Percentiles rank a stretch among this genome's conserved stretches.
Evolutionary conservation across 352 stramenopile species (phyloP).

Genomic region (Phytophthora podocarpi): DNA sequence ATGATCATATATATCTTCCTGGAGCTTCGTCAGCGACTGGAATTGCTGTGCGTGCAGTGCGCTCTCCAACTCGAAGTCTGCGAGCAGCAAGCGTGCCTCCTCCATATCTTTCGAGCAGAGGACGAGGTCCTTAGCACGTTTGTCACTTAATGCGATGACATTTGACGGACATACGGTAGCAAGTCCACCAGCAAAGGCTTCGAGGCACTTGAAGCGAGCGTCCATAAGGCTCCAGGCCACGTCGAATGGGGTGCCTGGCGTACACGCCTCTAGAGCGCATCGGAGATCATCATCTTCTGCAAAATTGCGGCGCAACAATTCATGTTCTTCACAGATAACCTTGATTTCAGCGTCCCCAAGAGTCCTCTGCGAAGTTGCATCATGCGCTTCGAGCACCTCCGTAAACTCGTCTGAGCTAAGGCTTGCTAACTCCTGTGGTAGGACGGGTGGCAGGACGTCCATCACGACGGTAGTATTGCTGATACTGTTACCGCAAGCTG

Average conservation of each 20-base stretch:
- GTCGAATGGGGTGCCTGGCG: slow-evolving; percentile 40
- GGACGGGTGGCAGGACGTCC: slow-evolving; percentile 32
- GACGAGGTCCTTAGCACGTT: slow-evolving; percentile 14
- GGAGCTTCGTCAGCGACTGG: slow-evolving; percentile 22
- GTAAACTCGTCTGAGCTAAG: slow-evolving; percentile 46
- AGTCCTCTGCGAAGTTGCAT: slow-evolving; percentile 1
- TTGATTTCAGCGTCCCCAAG: slow-evolving; percentile 10
- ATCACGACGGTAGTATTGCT: slow-evolving; percentile 6
- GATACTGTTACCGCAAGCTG: background rate
- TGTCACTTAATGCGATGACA: background rate
- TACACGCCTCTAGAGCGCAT: slow-evolving; percentile 17
- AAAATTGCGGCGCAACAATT: slow-evolving; percentile 10
- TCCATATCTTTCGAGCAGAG: slow-evolving; percentile 24
- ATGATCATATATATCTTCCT: slow-evolving; percentile 24
- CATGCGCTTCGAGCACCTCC: slow-evolving; percentile 36
- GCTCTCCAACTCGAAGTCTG: slow-evolving; percentile 37
- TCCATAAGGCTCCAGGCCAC: slow-evolving; percentile 37
- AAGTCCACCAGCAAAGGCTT: slow-evolving; percentile 55
- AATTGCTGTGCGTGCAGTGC: slow-evolving; percentile 49
- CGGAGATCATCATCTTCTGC: slow-evolving; percentile 34
- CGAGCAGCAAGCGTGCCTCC: slow-evolving; percentile 19
- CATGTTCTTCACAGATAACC: slow-evolving; percentile 15
- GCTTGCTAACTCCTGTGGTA: slow-evolving; percentile 48
- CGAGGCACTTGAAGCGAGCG: slow-evolving; percentile 43
- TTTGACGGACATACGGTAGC: slow-evolving; percentile 38